phyloP scores from a whole-genome alignment of 1,139 yeast genomes.

The Blastobotrys arbuscula region DNA sequence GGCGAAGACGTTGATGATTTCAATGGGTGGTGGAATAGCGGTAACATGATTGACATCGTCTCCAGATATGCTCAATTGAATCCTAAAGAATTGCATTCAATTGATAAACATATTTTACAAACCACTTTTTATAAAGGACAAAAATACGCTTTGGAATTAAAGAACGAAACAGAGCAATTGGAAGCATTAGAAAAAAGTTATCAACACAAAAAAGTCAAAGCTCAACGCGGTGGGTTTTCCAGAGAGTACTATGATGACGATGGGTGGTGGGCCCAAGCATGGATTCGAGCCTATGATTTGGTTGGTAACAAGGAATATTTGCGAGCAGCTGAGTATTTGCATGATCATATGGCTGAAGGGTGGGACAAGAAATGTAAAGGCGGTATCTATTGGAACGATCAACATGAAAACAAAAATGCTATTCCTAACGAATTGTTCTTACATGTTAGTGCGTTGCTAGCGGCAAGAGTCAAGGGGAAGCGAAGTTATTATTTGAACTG shows the following conservation, averaged over 20 bases:
- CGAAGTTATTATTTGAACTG: slow-evolving; percentile 14
- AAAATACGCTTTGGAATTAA: slow-evolving; percentile 7
- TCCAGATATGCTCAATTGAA: slow-evolving; percentile 10
- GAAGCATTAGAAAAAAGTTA: slow-evolving; percentile 1
- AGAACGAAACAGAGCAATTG: slow-evolving; percentile 4
- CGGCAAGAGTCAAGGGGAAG: slow-evolving; percentile 13
- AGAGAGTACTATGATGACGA: slow-evolving; percentile 19
- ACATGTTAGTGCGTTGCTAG: slow-evolving; percentile 15
- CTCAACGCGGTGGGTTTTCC: slow-evolving; percentile 14
- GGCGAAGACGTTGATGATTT: background rate
- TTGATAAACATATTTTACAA: slow-evolving; percentile 3
- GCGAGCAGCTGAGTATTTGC: slow-evolving; percentile 14
- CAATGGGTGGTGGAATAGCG: slow-evolving; percentile 17
- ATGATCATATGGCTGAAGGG: slow-evolving; percentile 14
- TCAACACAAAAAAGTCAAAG: slow-evolving; percentile 9
- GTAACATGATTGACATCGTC: slow-evolving; percentile 15
- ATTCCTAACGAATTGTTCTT: slow-evolving; percentile 20
- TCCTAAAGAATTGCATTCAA: background rate
- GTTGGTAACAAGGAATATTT: slow-evolving; percentile 15
- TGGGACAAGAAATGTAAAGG: slow-evolving; percentile 20
- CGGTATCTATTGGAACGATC: slow-evolving; percentile 20
- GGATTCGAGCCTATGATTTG: slow-evolving; percentile 20
- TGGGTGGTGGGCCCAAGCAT: slow-evolving; percentile 22
- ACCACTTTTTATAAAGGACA: slow-evolving; percentile 18
- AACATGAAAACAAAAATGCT: slow-evolving; percentile 17